Conservation (phyloP, 2,329 filamentous ascomycete species). For the Trichoderma brevicompactum region DNA sequence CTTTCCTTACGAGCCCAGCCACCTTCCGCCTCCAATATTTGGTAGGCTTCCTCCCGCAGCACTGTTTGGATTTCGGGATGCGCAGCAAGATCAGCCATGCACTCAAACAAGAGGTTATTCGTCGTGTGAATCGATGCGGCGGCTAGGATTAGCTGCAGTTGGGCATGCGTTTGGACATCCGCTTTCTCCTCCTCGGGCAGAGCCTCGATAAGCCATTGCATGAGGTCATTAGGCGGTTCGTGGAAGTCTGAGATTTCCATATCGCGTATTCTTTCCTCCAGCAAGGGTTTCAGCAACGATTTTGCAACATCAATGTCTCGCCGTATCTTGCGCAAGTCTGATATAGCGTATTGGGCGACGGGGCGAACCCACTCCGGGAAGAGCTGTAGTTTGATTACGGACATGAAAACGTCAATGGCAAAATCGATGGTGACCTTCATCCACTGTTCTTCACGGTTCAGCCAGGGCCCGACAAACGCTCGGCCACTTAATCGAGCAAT, state of each 20-base stretch:
- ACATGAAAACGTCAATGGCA: conserved; percentile 53
- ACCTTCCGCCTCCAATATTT: conserved; percentile 47
- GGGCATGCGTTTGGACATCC: conserved; percentile 46
- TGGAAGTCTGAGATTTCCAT: conserved; percentile 45
- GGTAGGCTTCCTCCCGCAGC: conserved; percentile 53
- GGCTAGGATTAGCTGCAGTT: conserved; percentile 51
- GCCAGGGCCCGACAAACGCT: conserved; percentile 55
- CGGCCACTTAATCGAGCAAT: conserved; percentile 59
- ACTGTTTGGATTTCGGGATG: conserved; percentile 53
- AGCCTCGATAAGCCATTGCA: conserved; percentile 51
- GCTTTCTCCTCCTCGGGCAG: conserved; percentile 46
- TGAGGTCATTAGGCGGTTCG: conserved; percentile 47
- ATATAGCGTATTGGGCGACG: conserved; percentile 51
- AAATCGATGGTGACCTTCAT: conserved; percentile 57
- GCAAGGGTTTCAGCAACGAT: conserved; percentile 50
- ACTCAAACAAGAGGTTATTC: conserved; percentile 51
- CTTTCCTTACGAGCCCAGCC: conserved; percentile 50
- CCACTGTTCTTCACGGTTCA: conserved; percentile 59
- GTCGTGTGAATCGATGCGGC: conserved; percentile 53
- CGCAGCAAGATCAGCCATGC: conserved; percentile 55
- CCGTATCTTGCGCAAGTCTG: conserved; percentile 51
- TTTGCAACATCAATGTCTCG: conserved; percentile 50
- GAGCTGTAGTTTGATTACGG: conserved; percentile 55
- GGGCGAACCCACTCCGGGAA: conserved; percentile 57
- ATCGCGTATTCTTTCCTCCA: conserved; percentile 51